Evolutionary conservation across 2,329 filamentous ascomycete genomes (phyloP), one percentile per base, ranked within the genome.

Genomic region (Sarocladiaceae sp.): DNA sequence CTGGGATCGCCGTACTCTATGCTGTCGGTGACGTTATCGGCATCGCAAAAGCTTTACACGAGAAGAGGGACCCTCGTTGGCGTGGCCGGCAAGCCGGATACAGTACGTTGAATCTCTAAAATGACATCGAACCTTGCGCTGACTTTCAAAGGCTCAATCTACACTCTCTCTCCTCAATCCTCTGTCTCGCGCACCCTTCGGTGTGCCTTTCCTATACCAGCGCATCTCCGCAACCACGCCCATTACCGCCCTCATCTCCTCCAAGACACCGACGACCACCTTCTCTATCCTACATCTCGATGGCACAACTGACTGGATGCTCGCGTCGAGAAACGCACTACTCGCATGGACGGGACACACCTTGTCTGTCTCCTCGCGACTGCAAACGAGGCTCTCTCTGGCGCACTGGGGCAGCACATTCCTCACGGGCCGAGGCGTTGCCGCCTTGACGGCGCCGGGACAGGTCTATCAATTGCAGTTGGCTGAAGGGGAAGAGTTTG

Each of bases 321-420:
- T 98, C 7, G 78, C 88, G 6, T 90, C 97, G 61, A 78, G 88
- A 50, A 84, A 87, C 52, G 89, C 89, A 2, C 73, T 98, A 44
- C 73, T 97, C n/a, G 93, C 93, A 45, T 98, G 93, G 93, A 95
- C 91, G 0, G 93, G 93, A 21, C 87, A 95, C 61, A 89, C 88
- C 1, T 72, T 98, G 45, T 72, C 74, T 13, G 75, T 93, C 34
- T 82, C 80, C 27, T 88, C 90, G 3, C 83, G 80, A 37, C 72
- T 94, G 51, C 90, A 89, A 55, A 76, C 75, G 33, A 76, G 77
- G 51, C 75, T 96, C 58, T 82, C 85, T 46, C 59, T 95, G 43
- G 82, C 88, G 35, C 83, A 96, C 59, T 97, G 91, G 91, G 93
- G 93, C 55, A 93, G 80, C 67, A 90, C 91, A 11, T 78, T 86